Base-by-base conservation (phyloP, 176 grass and related monocot species). In the Zoysia japonica region DNA sequence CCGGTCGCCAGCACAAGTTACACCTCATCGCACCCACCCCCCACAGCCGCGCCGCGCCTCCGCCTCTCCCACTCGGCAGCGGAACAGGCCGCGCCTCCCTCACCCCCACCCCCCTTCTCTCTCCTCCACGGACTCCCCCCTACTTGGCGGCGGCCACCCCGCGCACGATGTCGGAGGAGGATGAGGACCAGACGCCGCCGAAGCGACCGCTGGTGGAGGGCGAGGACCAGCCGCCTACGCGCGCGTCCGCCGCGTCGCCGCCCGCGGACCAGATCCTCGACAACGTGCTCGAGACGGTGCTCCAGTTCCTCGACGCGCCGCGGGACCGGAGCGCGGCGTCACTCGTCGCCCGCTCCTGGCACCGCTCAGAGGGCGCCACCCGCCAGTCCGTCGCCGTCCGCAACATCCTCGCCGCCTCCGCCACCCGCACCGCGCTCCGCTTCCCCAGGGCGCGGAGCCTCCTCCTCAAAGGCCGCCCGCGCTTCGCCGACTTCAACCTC, bases 241-340 rank as follows among this genome's bases (percentile, higher is more conserved):
- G 74, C 78, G 52, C 60, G 76, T 13, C 48, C 61, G 11, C 59
- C 49, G 78, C 88, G 49, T 78, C 86, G 67, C 89, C 87, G 45
- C 86, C 92, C 14, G 86, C 88, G 54, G 92, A 93, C 86, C 96
- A 93, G 89, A 84, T 99, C 1, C 88, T 99, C 11, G 92, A 93
- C 67, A 99, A 93, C 86, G 96, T 99, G 45, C 79, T 99, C 15
- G 92, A 99, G 88, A 93, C 87, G 78, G 96, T 99, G 68, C 90
- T 99, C 15, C 88, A 96, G 88, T 99, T 99, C 88, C 86, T 99
- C 46, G 37, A 71, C 28, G 77, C 85, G 0, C 79, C 87, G 48
- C 71, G 81, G 19, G 96, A 99, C 88, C 90, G 96, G 13, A 83
- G 88, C 76, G 74, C 92, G 2, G 89, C 88, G 9, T 99, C 96